Evolutionary conservation across 495 filamentous ascomycete genomes (phyloP), one percentile per base, ranked within the genome.

Genomic region (Penicillium robsamsonii): DNA sequence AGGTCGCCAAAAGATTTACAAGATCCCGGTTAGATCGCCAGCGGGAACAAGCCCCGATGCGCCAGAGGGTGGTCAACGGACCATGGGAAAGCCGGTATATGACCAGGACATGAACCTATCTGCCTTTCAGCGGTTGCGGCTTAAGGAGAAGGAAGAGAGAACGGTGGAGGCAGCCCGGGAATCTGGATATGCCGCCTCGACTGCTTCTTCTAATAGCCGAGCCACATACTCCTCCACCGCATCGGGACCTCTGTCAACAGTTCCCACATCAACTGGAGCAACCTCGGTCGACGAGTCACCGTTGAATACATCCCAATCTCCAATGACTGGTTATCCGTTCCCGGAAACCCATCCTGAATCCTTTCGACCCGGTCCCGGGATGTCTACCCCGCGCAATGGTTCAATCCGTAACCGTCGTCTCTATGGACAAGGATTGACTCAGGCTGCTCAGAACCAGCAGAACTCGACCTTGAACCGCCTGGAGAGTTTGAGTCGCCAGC

Each of bases 1-100:
- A 50, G 94, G 95, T 10, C 84, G 94, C 29, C 94, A 98, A 65
- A 98, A 97, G 72, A 84, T 97, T 22, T 97, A 94, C 73, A 94
- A 91, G 61, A 91, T 98, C 46, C 82, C 91, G 0, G 79, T 79
- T 18, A 83, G 79, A 37, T 71, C 67, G 18, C 71, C 77, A 2
- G 72, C 55, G 2, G 55, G 40, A 31, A 40, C 67, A 10, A 55
- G 56, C n/a, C 30, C 56, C 7, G 41, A 24, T 18, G 37, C 63
- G 5, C 29, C 59, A 2, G 70, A 69, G 17, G 52, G 59, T 29
- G 64, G 66, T n/a, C 49, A 44, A 17, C 58, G 77, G 8, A 82
- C 78, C 35, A 81, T 89, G 82, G 74, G 79, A 17, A 84, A 89
- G 50, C 80, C 83, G 3, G 72, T 96, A 5, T 96, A 96, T 63